Evolutionary conservation across 148 eudicot genomes (phyloP), one percentile per base, ranked within the genome.

Genomic region (Cornus suecica): DNA sequence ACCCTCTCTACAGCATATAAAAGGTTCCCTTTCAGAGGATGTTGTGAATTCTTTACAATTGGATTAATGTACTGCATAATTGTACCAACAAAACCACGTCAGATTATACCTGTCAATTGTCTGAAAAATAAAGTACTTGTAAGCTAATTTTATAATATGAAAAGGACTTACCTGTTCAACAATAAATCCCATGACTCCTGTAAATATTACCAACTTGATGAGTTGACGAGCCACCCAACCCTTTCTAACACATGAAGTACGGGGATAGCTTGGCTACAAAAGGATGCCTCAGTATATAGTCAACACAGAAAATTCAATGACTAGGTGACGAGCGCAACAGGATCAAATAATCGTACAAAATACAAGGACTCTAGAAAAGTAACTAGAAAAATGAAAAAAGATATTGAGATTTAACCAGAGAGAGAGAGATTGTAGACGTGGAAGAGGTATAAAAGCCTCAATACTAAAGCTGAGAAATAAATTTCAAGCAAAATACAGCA

Each of bases 101-200:
- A 82, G 72, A 70, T 64, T 58, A 67, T 58, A 15, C 64, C 52
- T 56, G 54, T 52, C 41, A 76, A 34, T 8, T 69, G 14, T 74
- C 24, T 56, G 27, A 76, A 81, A 65, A 72, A 74, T 28, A 58
- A 69, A 42, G 30, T 45, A 54, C 32, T 66, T 34, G 18, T 18
- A 62, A 65, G 32, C 41, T 29, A 72, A 65, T 34, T 15, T 65
- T 26, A 4, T 26, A 63, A 61, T 27, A 58, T 26, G 24, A 51
- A 70, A 41, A 78, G 77, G 66, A 71, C 81, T 34, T 31, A 92
- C 99, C 87, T 94, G 99, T 72, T 94, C 99, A 23, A 92, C 64
- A 56, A 94, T 94, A 79, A 94, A 94, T 71, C 96, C 96, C 99
- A 92, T 92, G n/a, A 94, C 18, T 75, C 99, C 99, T 78, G 99